Percentiles rank a stretch among this genome's conserved stretches.
phyloP scores from a whole-genome alignment of 139 green algal genomes.

The Chlorokybus atmophyticus region DNA sequence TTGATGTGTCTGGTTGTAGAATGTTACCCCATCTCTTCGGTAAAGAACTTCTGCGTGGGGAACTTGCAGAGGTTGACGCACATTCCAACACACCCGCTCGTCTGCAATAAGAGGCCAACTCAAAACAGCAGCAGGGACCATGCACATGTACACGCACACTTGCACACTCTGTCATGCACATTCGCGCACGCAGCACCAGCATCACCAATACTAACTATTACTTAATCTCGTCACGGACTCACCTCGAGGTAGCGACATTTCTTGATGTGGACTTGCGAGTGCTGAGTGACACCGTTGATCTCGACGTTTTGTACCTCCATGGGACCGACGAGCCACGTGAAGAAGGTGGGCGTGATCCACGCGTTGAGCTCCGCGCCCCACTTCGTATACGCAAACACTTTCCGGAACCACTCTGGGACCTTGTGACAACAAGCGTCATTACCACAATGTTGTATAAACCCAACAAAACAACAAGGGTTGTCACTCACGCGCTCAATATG shows the following conservation, averaged over 20 bases:
- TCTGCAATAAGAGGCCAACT: too few species aligned
- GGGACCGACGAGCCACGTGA: constrained; percentile 56
- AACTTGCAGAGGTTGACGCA: constrained; percentile 39
- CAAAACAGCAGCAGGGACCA: too few species aligned
- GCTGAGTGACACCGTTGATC: constrained; percentile 10
- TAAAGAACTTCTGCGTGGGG: constrained; percentile 38
- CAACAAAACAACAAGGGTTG: neutral
- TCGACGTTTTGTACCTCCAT: constrained; percentile 19
- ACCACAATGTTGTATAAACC: neutral
- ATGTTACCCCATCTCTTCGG: constrained; percentile 21
- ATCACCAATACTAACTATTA: too few species aligned
- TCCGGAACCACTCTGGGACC: constrained; percentile 32
- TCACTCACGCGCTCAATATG: too few species aligned
- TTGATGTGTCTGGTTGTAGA: too few species aligned
- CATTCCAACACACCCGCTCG: constrained; percentile 28
- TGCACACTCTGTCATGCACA: too few species aligned
- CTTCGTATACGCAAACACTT: constrained; percentile 51
- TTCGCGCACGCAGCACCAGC: neutral
- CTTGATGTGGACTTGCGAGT: constrained; percentile 46
- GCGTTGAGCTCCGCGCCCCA: constrained; percentile 67
- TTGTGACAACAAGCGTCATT: constrained; percentile 22
- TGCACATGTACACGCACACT: too few species aligned
- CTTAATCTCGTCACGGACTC: too few species aligned
- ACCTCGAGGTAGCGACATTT: constrained; percentile 42
- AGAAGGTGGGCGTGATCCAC: constrained; percentile 52